Evolutionary conservation across 139 green algal species (phyloP), one percentile per base, ranked within the genome.

Genomic region (Desmodesmus armatus): DNA sequence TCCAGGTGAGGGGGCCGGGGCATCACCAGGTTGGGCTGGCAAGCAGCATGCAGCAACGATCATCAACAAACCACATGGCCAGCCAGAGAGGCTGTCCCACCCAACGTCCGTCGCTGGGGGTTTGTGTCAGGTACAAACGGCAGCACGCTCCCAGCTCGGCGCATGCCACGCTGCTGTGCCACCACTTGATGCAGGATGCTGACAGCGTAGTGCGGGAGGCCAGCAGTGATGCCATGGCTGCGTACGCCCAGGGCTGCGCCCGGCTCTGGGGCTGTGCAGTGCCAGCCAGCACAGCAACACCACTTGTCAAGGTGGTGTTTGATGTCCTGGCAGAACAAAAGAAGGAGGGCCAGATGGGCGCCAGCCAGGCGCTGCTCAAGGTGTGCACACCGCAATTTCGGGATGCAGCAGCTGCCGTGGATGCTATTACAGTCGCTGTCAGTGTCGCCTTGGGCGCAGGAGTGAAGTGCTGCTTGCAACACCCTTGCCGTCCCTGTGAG

Each of bases 271-370:
- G n/a, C n/a, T n/a, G n/a, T n/a, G n/a, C n/a, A n/a, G n/a, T n/a
- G 21, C 55, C 71, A 3, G 85, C 74, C 7, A 66, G 25, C 78
- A 69, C 19, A 40, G 41, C 3, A 41, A 88, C 75, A 33, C 85
- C 85, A 5, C 66, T 89, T 17, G 58, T 92, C 2, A 83, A 78
- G 44, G 35, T 89, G 19, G 31, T 90, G 23, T 84, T 88, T 58
- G 89, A 92, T 43, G 88, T 79, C 74, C 37, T 92, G 44, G 75
- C 60, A 41, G 89, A 92, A 62, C 82, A 87, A 44, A 81, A 78
- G 55, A 90, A 88, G 49, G 86, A 90, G 80, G 37, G 69, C 19
- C 88, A 92, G 78, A 43, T 80, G 3, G 83, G 83, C 0, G 89
- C 79, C 2, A 84, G 83, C 43, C 31, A 49, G 31, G 86, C 86